Conservation (phyloP, 1,139 yeast species). For the Kurtzmaniella quercitrusa region DNA sequence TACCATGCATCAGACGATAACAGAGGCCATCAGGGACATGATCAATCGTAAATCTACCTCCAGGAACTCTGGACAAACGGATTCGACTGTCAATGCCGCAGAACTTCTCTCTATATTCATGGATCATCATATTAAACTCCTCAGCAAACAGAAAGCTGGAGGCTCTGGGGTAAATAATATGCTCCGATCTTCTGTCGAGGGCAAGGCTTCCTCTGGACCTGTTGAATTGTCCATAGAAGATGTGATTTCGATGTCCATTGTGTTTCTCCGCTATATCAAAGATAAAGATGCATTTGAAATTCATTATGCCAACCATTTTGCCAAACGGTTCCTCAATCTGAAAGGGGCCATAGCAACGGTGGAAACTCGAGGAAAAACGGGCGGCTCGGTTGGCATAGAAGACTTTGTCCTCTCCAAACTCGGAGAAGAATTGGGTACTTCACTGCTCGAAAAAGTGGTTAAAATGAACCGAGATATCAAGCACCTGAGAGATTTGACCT, state of each 20-base stretch:
- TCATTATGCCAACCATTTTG: constrained; percentile 83
- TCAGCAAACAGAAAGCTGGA: constrained; percentile 30
- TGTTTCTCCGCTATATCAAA: constrained; percentile 61
- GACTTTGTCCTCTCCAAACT: constrained; percentile 64
- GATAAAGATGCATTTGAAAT: constrained; percentile 89
- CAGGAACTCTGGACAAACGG: constrained; percentile 17
- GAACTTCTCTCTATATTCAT: constrained; percentile 73
- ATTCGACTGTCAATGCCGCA: constrained; percentile 47
- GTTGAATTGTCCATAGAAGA: constrained; percentile 33
- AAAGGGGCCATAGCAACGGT: constrained; percentile 22
- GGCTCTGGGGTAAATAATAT: constrained; percentile 9
- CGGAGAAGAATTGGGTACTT: constrained; percentile 74
- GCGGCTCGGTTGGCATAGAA: constrained; percentile 60
- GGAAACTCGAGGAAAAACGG: constrained; percentile 17
- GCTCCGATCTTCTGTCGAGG: constrained; percentile 1
- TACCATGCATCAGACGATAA: constrained; percentile 51
- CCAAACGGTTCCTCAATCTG: constrained; percentile 68
- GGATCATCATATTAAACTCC: constrained; percentile 66
- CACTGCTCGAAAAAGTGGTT: constrained; percentile 75
- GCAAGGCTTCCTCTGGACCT: background rate
- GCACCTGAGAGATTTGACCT: constrained; percentile 56
- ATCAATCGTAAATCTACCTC: constrained; percentile 35
- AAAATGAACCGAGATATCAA: constrained; percentile 87
- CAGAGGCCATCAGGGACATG: constrained; percentile 58
- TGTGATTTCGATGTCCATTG: constrained; percentile 51